Evolutionary conservation across 2,329 filamentous ascomycete species (phyloP), one percentile per base, ranked within the genome.

Genomic region (Sclerotinia borealis): DNA sequence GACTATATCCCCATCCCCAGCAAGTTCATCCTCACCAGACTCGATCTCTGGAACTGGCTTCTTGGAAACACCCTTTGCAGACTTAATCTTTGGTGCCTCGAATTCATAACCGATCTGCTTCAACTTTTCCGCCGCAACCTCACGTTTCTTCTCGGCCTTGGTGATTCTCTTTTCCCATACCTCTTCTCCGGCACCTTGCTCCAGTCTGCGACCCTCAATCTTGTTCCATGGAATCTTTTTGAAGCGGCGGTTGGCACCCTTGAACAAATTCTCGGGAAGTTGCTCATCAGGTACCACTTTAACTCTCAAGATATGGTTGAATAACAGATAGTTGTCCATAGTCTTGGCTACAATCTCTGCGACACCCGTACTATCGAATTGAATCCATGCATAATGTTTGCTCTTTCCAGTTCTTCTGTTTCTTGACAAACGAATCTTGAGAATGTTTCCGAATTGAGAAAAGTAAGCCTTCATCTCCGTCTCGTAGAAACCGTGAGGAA

Each of bases 241-340:
- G 83, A 95, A 97, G 63, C 93, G 89, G 72, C 86, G 87, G 77
- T 96, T 93, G 72, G 92, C 91, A 43, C 92, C 92, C 79, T 95
- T 92, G 85, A 92, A 98, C 60, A 97, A 80, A 66, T 91, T 83
- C 29, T 87, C 83, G 75, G 96, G 91, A 49, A 96, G 80, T 73
- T 93, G 87, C 65, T 90, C 91, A 63, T 85, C 79, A 4, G 91
- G 85, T 4, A 97, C 84, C 29, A 87, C 80, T 74, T 91, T 90
- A 77, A 93, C 93, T 77, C 96, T 93, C 70, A 99, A 81, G 66
- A 98, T 90, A 75, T 97, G 93, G 7, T 92, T 91, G 76, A 96
- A 98, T 73, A 99, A 83, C 45, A 98, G 85, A 77, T 99, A 99
- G 78, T 93, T 96, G 81, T 97, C 86, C 95, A 99, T 99, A 27